Conservation (phyloP, 1,139 yeast species). For the Yamadazyma epiphylla region DNA sequence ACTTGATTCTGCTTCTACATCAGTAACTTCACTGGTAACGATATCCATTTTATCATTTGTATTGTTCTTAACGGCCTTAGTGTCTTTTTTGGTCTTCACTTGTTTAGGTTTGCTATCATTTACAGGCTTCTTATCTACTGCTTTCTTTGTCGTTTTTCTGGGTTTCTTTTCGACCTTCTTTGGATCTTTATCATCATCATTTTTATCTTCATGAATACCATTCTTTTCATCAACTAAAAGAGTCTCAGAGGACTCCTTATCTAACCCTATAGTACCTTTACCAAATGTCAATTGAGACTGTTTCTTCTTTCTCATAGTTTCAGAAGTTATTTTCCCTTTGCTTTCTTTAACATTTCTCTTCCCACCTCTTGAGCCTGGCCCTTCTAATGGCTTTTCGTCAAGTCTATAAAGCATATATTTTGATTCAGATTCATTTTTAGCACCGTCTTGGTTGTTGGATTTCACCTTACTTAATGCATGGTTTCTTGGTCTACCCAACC, state of each 20-base stretch:
- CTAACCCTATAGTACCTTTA: slow-evolving; percentile 1
- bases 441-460: too few relatives aligned
- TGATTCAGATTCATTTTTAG: slow-evolving; percentile 29
- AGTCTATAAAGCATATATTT: slow-evolving; percentile 34
- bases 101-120: too few relatives aligned
- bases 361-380: slow-evolving; percentile 47
- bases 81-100: not conserved
- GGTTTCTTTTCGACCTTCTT: slow-evolving; percentile 4
- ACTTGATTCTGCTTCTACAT: not conserved
- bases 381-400: slow-evolving; percentile 36
- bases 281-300: slow-evolving; percentile 17
- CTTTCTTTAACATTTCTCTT: slow-evolving; percentile 19
- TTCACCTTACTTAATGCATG: slow-evolving; percentile 18
- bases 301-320: slow-evolving; percentile 15
- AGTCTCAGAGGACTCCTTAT: slow-evolving; percentile 1
- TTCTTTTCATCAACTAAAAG: not conserved
- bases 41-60: not conserved
- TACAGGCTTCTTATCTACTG: not conserved
- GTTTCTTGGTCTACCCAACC: slow-evolving; percentile 36
- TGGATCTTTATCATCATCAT: slow-evolving; percentile 1
- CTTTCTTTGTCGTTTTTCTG: slow-evolving; percentile 4
- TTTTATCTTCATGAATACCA: not conserved
- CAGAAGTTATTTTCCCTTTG: slow-evolving; percentile 27
- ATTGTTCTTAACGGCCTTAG: not conserved
- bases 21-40: not conserved